phyloP scores from a whole-genome alignment of 1,139 yeast species.

The Scheffersomyces titani region DNA sequence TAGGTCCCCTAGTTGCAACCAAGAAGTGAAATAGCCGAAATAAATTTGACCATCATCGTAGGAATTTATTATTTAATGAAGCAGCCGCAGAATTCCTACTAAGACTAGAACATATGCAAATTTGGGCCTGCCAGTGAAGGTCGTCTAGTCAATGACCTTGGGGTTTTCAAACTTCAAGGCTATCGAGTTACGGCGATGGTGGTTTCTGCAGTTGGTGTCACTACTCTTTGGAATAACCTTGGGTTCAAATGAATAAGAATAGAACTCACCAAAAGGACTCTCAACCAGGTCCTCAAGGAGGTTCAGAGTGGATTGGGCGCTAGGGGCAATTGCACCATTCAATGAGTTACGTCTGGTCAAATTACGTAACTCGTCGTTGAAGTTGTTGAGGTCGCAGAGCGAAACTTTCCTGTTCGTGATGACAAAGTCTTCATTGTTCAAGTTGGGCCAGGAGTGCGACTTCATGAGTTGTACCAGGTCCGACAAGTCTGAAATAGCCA shows the following conservation, averaged over 20 bases:
- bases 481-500: background rate
- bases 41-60: background rate
- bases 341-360: slow-evolving; percentile 2
- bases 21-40: background rate
- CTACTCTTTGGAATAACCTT: slow-evolving; percentile 3
- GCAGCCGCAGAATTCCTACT: background rate
- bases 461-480: background rate
- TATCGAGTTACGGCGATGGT: slow-evolving; percentile 30
- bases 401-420: slow-evolving; percentile 13
- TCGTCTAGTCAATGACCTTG: slow-evolving; percentile 5
- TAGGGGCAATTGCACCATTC: slow-evolving; percentile 1
- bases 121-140: background rate
- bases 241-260: background rate
- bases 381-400: slow-evolving; percentile 26
- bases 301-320: background rate
- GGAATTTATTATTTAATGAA: background rate
- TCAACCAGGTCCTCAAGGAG: background rate
- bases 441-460: slow-evolving; percentile 11
- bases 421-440: slow-evolving; percentile 6
- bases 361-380: slow-evolving; percentile 11
- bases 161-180: slow-evolving; percentile 34
- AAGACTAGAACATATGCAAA: background rate
- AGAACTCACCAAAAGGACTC: background rate
- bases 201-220: slow-evolving; percentile 15
- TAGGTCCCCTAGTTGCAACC: background rate